Evolutionary conservation across 23 red algal genomes (phyloP).

Genomic region (Agarophyton chilense): DNA sequence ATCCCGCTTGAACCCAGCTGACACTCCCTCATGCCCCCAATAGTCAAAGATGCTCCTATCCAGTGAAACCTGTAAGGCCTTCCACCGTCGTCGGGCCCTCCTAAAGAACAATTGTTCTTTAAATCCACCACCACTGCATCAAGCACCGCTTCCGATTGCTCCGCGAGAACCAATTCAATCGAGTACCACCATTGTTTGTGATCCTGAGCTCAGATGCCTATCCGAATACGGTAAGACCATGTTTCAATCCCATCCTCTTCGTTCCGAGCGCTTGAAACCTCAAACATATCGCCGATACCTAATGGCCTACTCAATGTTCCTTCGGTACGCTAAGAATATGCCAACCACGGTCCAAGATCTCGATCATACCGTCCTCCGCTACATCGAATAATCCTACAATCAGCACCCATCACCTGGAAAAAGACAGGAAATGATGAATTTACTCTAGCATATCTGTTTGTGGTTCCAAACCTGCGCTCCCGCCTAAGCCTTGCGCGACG

Average conservation of each 20-base stretch:
- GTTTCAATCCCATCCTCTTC: too few species aligned
- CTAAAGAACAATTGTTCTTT: neutral
- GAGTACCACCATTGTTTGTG: too few species aligned
- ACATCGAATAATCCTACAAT: neutral
- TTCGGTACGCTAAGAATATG: neutral
- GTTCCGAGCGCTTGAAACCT: neutral
- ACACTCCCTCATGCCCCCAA: neutral
- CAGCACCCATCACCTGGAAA: too few species aligned
- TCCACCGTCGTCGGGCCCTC: neutral
- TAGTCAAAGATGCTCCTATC: neutral
- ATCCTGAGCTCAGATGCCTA: too few species aligned
- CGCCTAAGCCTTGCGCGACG: too few species aligned
- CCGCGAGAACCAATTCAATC: neutral
- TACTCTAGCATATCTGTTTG: neutral
- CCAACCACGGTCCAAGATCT: neutral
- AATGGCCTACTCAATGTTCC: neutral
- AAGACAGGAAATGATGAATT: neutral
- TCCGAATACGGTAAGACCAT: too few species aligned
- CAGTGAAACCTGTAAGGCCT: neutral
- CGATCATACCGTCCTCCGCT: neutral
- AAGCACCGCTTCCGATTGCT: neutral
- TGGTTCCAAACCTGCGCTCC: neutral
- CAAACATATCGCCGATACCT: neutral
- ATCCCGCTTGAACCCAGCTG: neutral
- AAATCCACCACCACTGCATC: neutral